phyloP scores from a whole-genome alignment of 2,329 filamentous ascomycete genomes.

The Tolypocladium ovalisporum region DNA sequence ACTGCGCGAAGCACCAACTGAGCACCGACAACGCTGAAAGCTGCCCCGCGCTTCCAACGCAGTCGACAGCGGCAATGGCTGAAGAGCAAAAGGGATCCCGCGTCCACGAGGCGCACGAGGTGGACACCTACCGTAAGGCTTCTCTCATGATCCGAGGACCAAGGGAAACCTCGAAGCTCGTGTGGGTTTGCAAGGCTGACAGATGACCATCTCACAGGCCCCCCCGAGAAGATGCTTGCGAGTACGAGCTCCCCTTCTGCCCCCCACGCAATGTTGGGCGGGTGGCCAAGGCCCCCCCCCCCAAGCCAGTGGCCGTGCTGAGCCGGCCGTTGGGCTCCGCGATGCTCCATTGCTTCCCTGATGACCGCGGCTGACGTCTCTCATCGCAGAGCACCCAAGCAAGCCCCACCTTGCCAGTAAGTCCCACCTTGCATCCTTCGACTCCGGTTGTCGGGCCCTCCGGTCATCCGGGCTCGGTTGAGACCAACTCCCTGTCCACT shows the following conservation, averaged over 20 bases:
- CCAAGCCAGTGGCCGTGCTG: neutral
- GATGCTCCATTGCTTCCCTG: neutral
- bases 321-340: conserved; percentile 3
- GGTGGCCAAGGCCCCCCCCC: neutral
- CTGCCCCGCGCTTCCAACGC: neutral
- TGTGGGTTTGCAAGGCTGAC: neutral
- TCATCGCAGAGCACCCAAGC: conserved; percentile 51
- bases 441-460: neutral
- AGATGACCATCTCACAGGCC: conserved; percentile 31
- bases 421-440: conserved; percentile 15
- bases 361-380: conserved; percentile 15
- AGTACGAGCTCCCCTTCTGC: conserved; percentile 39
- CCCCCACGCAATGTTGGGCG: neutral
- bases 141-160: neutral
- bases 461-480: conserved; percentile 3
- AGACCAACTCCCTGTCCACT: neutral
- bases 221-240: conserved; percentile 55
- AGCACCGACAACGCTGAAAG: neutral
- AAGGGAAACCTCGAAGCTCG: neutral
- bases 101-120: conserved; percentile 64
- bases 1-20: neutral
- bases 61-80: conserved; percentile 28
- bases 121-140: conserved; percentile 59
- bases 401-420: conserved; percentile 57
- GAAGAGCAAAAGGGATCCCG: conserved; percentile 34